These are phyloP conservation scores for Penicillium sp. DNA, from an alignment of 2,329 filamentous ascomycete species.

Conservation along the genomic window DNA sequence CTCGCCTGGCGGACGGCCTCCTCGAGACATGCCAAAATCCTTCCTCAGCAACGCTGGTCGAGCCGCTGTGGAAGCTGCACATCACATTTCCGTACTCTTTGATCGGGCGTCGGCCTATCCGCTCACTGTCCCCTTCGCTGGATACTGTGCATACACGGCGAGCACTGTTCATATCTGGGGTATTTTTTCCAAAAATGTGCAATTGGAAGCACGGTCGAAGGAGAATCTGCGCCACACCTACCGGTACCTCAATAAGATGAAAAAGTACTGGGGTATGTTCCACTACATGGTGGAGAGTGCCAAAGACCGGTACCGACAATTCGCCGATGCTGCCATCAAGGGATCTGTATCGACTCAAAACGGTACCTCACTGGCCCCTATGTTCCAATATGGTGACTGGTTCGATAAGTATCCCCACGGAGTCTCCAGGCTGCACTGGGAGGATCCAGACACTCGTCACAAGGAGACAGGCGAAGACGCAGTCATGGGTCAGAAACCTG, in stretches of 20 bases:
- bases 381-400: slow-evolving; percentile 98
- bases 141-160: slow-evolving; percentile 91
- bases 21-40: slow-evolving; percentile 71
- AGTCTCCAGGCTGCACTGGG: slow-evolving; percentile 80
- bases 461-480: slow-evolving; percentile 84
- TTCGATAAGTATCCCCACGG: slow-evolving; percentile 94
- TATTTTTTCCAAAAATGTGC: slow-evolving; percentile 81
- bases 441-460: slow-evolving; percentile 71
- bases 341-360: slow-evolving; percentile 55
- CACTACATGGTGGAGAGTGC: slow-evolving; percentile 94
- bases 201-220: slow-evolving; percentile 77
- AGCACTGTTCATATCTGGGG: slow-evolving; percentile 94
- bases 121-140: slow-evolving; percentile 87
- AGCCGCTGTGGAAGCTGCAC: slow-evolving; percentile 80
- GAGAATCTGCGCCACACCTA: slow-evolving; percentile 85
- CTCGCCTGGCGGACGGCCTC: slow-evolving; percentile 65
- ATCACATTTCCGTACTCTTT: slow-evolving; percentile 81
- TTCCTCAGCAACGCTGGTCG: slow-evolving; percentile 77
- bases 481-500: slow-evolving; percentile 83
- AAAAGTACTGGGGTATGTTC: slow-evolving; percentile 98
- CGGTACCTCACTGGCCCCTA: slow-evolving; percentile 56
- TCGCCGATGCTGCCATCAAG: slow-evolving; percentile 76
- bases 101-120: slow-evolving; percentile 78
- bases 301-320: slow-evolving; percentile 82
- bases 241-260: slow-evolving; percentile 90